Evolutionary conservation across 257 asterid genomes (phyloP).

Genomic region (Nicotiana noctiflora): DNA sequence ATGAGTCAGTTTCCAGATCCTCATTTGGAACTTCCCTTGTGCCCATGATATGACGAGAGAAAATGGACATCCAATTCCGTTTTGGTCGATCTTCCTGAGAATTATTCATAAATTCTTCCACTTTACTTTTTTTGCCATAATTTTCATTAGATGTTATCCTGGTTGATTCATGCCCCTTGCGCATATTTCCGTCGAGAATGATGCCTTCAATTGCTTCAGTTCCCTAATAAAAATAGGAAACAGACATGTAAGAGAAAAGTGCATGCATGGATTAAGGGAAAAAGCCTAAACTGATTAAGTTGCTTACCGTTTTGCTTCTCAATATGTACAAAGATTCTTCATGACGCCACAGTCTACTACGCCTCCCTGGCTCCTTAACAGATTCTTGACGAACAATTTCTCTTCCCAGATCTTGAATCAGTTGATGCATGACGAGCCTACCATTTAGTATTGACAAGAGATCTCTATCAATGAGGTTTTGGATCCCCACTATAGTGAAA

Average conservation of each 20-base stretch:
- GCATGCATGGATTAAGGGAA: neutral
- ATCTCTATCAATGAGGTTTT: slow-evolving; percentile 4
- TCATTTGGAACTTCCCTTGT: neutral
- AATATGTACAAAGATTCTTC: neutral
- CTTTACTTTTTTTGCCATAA: neutral
- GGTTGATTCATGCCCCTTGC: neutral
- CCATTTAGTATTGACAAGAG: neutral
- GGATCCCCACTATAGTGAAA: slow-evolving; percentile 9
- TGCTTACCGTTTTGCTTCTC: slow-evolving; percentile 6
- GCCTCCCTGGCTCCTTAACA: slow-evolving; percentile 6
- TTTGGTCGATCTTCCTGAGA: neutral
- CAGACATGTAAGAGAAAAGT: neutral
- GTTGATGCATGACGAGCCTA: neutral
- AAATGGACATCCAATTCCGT: neutral
- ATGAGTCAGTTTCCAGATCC: slow-evolving; percentile 12
- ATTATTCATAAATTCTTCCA: neutral
- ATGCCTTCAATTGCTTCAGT: slow-evolving; percentile 13
- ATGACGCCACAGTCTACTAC: slow-evolving; percentile 10
- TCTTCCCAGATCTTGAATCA: slow-evolving; percentile 14
- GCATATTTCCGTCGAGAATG: slow-evolving; percentile 2
- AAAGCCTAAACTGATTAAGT: neutral
- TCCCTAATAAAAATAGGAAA: slow-evolving; percentile 5
- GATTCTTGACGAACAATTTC: slow-evolving; percentile 12
- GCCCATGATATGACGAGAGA: neutral
- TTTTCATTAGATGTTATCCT: neutral